A percentile compares a stretch with the other conserved stretches of the same genome.
Evolutionary conservation across 1,284 basidiomycete species (phyloP).

Genomic region (Ganoderma multipileum): DNA sequence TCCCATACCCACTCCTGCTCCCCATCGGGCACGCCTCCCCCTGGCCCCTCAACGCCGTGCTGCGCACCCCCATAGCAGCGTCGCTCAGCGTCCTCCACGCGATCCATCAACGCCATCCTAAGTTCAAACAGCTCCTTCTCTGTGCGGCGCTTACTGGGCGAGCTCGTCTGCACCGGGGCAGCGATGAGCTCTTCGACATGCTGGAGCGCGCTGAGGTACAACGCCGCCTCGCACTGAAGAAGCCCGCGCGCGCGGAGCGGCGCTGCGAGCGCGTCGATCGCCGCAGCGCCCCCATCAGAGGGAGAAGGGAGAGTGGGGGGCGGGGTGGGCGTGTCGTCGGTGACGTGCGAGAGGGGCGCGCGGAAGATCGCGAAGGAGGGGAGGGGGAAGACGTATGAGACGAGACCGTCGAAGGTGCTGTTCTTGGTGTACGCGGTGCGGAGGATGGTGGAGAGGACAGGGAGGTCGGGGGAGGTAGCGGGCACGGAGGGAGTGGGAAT

Average conservation of each 20-base stretch:
- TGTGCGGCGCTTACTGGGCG: constrained; percentile 5
- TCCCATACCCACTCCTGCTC: constrained; percentile 52
- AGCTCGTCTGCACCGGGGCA: constrained; percentile 13
- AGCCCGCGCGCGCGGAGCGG: constrained; percentile 45
- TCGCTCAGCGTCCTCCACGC: constrained; percentile 56
- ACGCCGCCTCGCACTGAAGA: constrained; percentile 52
- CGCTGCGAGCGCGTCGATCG: constrained; percentile 42
- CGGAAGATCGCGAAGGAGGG: constrained; percentile 20
- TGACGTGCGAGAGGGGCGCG: constrained; percentile 18
- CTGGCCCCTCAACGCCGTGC: constrained; percentile 10
- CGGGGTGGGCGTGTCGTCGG: constrained; percentile 20
- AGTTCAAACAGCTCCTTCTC: constrained; percentile 41
- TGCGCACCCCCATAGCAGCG: constrained; percentile 45
- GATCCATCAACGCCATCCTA: constrained; percentile 49
- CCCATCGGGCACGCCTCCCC: constrained; percentile 7
- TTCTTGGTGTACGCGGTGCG: constrained; percentile 24
- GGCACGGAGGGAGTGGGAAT: constrained; percentile 20
- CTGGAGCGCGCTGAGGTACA: constrained; percentile 59
- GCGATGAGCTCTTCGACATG: constrained; percentile 49
- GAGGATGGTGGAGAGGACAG: constrained; percentile 33
- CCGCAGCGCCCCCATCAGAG: constrained; percentile 6
- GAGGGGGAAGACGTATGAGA: constrained; percentile 28
- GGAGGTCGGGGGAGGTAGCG: constrained; percentile 22
- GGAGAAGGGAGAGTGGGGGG: constrained; percentile 13
- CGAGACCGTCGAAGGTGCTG: constrained; percentile 22